Conservation (phyloP, 495 filamentous ascomycete species). For the Lasiosphaeria hispida region DNA sequence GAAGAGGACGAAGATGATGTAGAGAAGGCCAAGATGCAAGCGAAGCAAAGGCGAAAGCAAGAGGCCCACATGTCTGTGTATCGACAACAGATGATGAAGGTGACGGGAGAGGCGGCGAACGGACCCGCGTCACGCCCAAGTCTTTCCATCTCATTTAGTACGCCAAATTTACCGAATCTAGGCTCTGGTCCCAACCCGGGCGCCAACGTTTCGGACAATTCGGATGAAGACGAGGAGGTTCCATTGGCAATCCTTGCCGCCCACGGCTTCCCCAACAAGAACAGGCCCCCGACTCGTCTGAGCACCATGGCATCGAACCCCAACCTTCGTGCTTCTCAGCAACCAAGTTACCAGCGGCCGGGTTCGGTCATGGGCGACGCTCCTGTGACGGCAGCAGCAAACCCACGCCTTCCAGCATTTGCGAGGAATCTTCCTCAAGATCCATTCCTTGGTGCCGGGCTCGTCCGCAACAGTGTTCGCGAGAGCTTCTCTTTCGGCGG, state of each 20-base stretch:
- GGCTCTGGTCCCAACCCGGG: slow-evolving; percentile 18
- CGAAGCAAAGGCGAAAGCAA: slow-evolving; percentile 79
- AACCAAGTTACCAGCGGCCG: slow-evolving; percentile 37
- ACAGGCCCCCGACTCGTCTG: slow-evolving; percentile 72
- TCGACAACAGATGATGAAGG: slow-evolving; percentile 95
- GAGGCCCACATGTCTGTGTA: slow-evolving; percentile 89
- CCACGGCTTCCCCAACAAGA: slow-evolving; percentile 87
- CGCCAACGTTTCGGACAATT: slow-evolving; percentile 44
- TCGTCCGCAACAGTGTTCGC: slow-evolving; percentile 70
- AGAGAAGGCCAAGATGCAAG: slow-evolving; percentile 68
- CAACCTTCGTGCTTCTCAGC: slow-evolving; percentile 52
- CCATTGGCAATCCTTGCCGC: slow-evolving; percentile 85
- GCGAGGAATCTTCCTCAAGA: slow-evolving; percentile 83
- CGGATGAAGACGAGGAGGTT: slow-evolving; percentile 82
- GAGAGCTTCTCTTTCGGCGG: slow-evolving; percentile 74
- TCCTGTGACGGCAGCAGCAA: slow-evolving; percentile 11
- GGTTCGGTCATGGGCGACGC: slow-evolving; percentile 29
- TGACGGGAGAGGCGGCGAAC: slow-evolving; percentile 70
- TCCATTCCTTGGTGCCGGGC: slow-evolving; percentile 80
- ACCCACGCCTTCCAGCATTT: slow-evolving; percentile 65
- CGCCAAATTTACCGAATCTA: slow-evolving; percentile 46
- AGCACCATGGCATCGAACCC: slow-evolving; percentile 63
- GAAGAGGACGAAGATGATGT: slow-evolving; percentile 83
- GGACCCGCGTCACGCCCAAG: slow-evolving; percentile 40
- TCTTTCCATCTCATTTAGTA: slow-evolving; percentile 52